Evolutionary conservation across 495 filamentous ascomycete species (phyloP).

Genomic region (Baudoinia panamericana): DNA sequence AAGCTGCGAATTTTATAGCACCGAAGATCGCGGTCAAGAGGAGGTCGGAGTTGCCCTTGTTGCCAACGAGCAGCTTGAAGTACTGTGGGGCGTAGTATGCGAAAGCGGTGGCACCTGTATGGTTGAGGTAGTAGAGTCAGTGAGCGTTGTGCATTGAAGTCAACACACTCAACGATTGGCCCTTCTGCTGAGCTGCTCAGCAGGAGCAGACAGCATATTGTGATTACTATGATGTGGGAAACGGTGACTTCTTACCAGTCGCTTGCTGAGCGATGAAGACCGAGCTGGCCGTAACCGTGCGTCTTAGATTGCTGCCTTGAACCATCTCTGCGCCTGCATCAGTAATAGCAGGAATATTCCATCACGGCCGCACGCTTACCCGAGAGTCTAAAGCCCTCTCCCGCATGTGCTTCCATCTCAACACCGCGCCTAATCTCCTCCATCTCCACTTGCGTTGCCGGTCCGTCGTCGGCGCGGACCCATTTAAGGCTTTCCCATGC

Average conservation of each 20-base stretch:
- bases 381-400: constrained; percentile 11
- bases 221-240: not conserved
- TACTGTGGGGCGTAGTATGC: constrained; percentile 26
- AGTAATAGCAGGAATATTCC: too few relatives aligned
- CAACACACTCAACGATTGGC: too few relatives aligned
- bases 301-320: constrained; percentile 27
- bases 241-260: too few relatives aligned
- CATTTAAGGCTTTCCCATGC: constrained; percentile 21
- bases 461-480: constrained; percentile 28
- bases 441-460: constrained; percentile 34
- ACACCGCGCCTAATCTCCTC: constrained; percentile 25
- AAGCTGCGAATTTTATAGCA: constrained; percentile 22
- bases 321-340: constrained; percentile 30
- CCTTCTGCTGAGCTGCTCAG: too few relatives aligned
- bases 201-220: not conserved
- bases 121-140: constrained; percentile 1
- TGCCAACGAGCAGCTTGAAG: constrained; percentile 24
- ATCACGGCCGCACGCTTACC: too few relatives aligned
- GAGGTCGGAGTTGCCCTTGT: constrained; percentile 14
- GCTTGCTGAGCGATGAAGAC: constrained; percentile 40
- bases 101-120: constrained; percentile 30
- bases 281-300: constrained; percentile 32
- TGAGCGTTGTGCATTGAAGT: not conserved
- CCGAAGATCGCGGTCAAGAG: constrained; percentile 20
- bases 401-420: constrained; percentile 12